Conservation (phyloP, 208 protist species). For the Trypanosoma avium region DNA sequence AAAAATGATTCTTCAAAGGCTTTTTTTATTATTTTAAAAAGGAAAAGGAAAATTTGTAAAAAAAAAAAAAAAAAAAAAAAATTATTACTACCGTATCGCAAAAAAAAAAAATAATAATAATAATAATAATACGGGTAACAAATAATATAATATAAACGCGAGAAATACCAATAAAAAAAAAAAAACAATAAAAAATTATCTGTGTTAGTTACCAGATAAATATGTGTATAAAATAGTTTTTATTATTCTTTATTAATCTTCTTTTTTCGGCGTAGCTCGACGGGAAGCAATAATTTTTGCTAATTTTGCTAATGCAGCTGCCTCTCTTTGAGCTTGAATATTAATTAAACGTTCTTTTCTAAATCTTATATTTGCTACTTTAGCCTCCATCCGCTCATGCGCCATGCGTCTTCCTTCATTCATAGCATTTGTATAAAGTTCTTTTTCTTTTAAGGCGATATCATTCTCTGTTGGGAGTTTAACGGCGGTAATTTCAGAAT, state of each 20-base stretch:
- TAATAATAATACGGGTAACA: conserved; percentile 7
- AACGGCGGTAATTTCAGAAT: conserved; percentile 27
- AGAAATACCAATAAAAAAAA: conserved; percentile 11
- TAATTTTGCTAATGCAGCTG: conserved; percentile 69
- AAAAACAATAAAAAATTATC: background rate
- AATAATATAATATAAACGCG: conserved; percentile 7
- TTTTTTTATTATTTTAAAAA: conserved; percentile 13
- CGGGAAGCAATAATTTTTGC: conserved; percentile 66
- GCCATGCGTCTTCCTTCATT: conserved; percentile 52
- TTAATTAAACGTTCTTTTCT: conserved; percentile 45
- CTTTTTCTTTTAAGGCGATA: conserved; percentile 24
- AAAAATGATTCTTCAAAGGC: too few relatives aligned
- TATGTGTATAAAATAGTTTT: background rate
- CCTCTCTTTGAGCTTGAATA: conserved; percentile 56
- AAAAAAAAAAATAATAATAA: background rate
- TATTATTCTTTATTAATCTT: background rate
- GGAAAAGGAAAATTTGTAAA: background rate
- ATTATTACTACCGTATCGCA: too few relatives aligned
- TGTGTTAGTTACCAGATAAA: background rate
- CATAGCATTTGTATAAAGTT: conserved; percentile 54
- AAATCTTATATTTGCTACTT: conserved; percentile 27
- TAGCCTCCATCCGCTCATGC: conserved; percentile 43
- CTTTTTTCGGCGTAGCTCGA: conserved; percentile 25
- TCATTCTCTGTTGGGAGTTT: conserved; percentile 15
- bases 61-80: conserved; percentile 6